phyloP scores from a whole-genome alignment of 164 flowering plant genomes.

The Echeveria elegans region DNA sequence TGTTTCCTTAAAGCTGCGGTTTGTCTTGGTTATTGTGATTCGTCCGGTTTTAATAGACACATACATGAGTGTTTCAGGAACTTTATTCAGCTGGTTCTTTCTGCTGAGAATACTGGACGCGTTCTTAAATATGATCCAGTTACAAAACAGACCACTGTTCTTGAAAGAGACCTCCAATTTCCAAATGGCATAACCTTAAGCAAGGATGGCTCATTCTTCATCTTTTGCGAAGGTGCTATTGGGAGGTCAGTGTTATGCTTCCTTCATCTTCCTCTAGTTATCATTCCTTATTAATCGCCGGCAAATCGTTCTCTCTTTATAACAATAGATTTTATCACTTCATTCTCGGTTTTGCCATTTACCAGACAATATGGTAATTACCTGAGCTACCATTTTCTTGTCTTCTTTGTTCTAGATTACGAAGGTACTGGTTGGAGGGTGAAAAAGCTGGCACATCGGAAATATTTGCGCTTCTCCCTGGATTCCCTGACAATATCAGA shows the following conservation, averaged over 20 bases:
- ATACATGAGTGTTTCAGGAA: slow-evolving; percentile 35
- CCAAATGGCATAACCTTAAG: slow-evolving; percentile 80
- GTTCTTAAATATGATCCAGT: slow-evolving; percentile 65
- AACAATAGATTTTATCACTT: too few relatives aligned
- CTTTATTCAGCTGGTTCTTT: slow-evolving; percentile 71
- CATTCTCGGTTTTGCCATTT: too few relatives aligned
- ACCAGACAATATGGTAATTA: too few relatives aligned
- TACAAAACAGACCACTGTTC: slow-evolving; percentile 64
- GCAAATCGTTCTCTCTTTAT: too few relatives aligned
- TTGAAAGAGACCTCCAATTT: slow-evolving; percentile 50
- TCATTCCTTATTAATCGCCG: too few relatives aligned
- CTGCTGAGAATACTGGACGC: slow-evolving; percentile 72
- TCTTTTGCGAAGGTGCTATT: slow-evolving; percentile 43
- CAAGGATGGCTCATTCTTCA: slow-evolving; percentile 71
- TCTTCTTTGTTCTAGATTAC: slow-evolving; percentile 29
- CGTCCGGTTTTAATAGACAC: background rate
- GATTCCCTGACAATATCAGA: slow-evolving; percentile 84
- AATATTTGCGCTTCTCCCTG: slow-evolving; percentile 59
- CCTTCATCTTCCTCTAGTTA: too few relatives aligned
- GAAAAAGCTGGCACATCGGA: slow-evolving; percentile 81
- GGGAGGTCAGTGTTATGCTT: background rate
- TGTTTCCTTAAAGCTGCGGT: too few relatives aligned
- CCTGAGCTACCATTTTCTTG: too few relatives aligned
- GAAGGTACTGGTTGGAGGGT: slow-evolving; percentile 77
- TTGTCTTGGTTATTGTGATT: too few relatives aligned